Conservation (phyloP, 768 basidiomycete species). For the Hygrocybe punicea region DNA sequence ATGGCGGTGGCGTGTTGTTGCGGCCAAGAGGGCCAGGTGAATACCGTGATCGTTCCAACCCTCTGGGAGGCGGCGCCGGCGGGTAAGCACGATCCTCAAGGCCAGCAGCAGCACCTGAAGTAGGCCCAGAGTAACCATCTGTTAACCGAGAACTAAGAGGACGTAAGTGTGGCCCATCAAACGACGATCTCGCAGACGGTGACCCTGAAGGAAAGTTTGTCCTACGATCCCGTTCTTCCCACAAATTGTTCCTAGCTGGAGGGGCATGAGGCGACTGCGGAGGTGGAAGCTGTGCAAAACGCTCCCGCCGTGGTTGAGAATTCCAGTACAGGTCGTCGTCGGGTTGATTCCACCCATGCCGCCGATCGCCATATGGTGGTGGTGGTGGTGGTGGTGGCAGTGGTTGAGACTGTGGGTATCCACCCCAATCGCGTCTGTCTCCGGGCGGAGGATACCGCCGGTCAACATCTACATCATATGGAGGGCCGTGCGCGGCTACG, state of each 20-base stretch:
- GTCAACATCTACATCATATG: conserved; percentile 33
- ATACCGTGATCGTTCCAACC: conserved; percentile 28
- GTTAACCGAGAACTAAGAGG: conserved; percentile 9
- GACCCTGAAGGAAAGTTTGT: conserved; percentile 3
- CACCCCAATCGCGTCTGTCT: conserved; percentile 30
- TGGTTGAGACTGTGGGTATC: neutral
- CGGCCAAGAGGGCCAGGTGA: conserved; percentile 18
- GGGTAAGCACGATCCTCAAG: conserved; percentile 22
- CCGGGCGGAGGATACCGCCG: conserved; percentile 25
- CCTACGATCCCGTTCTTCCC: conserved; percentile 43
- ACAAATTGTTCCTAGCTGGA: conserved; percentile 28
- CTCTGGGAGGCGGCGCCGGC: conserved; percentile 25
- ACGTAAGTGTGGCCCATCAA: conserved; percentile 1
- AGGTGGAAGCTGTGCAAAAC: conserved; percentile 37
- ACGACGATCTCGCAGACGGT: neutral
- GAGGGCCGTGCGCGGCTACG: conserved; percentile 17
- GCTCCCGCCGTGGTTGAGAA: conserved; percentile 27
- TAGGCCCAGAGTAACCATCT: conserved; percentile 8
- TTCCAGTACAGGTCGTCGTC: conserved; percentile 42
- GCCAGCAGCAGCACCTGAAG: neutral
- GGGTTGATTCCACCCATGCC: conserved; percentile 25
- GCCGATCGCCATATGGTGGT: neutral
- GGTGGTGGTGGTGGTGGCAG: no score
- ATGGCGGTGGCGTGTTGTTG: conserved; percentile 21
- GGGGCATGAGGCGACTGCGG: conserved; percentile 19